Evolutionary conservation across 1,284 basidiomycete species (phyloP).

Genomic region (Trametes polyzona): DNA sequence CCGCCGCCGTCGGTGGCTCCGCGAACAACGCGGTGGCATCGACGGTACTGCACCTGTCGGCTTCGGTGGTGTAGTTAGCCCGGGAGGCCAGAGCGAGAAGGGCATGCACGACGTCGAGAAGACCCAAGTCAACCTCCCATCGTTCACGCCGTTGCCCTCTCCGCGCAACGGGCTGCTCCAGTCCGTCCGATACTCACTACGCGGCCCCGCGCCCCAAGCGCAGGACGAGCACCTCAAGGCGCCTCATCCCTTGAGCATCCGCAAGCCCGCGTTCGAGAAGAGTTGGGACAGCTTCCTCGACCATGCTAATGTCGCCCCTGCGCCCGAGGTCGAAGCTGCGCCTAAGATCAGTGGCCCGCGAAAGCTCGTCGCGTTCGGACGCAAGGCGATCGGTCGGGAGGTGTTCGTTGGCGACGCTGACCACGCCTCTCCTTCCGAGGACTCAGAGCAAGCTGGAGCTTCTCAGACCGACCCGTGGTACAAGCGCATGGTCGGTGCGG

Average conservation of each 20-base stretch:
- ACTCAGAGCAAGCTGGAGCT: background rate
- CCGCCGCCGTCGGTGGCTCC: constrained; percentile 53
- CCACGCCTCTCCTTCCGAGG: constrained; percentile 13
- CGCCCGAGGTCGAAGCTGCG: constrained; percentile 10
- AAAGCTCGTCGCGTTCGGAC: constrained; percentile 50
- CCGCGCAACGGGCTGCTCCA: constrained; percentile 43
- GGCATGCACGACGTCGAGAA: constrained; percentile 26
- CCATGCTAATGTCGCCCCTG: constrained; percentile 33
- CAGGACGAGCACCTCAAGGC: constrained; percentile 11
- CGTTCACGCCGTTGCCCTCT: constrained; percentile 56
- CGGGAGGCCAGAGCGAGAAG: constrained; percentile 1
- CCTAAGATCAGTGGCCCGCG: constrained; percentile 38
- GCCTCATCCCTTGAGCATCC: constrained; percentile 35
- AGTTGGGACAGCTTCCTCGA: constrained; percentile 58
- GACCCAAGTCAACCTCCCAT: constrained; percentile 39
- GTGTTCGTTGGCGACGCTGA: constrained; percentile 34
- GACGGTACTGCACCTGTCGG: constrained; percentile 46
- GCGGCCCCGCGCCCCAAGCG: constrained; percentile 28
- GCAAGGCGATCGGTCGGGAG: constrained; percentile 41
- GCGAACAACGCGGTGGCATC: constrained; percentile 53
- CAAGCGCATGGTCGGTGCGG: constrained; percentile 34
- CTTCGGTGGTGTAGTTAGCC: constrained; percentile 35
- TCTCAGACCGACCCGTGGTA: constrained; percentile 16
- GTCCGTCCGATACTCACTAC: constrained; percentile 39
- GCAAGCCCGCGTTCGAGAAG: constrained; percentile 42